Evolutionary conservation across 257 asterid species (phyloP).

Genomic region (Ehretia macrophylla): DNA sequence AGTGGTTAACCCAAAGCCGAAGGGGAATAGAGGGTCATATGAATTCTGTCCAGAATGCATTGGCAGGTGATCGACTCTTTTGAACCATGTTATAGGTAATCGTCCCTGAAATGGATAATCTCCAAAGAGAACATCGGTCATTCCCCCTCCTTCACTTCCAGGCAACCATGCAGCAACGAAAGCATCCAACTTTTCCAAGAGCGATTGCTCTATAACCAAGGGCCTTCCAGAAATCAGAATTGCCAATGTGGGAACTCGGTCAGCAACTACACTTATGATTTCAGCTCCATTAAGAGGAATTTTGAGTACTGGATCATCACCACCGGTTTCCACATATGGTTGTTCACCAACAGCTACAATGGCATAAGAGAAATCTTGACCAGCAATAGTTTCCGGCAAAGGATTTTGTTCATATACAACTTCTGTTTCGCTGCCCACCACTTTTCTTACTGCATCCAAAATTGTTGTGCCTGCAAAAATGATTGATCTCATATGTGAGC

Average conservation of each 20-base stretch:
- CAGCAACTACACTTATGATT: conserved; percentile 41
- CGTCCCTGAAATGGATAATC: conserved; percentile 67
- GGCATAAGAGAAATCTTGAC: conserved; percentile 52
- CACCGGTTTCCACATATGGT: conserved; percentile 69
- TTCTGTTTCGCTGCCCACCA: conserved; percentile 48
- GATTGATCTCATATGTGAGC: background rate
- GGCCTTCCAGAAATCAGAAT: conserved; percentile 82
- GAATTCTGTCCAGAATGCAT: conserved; percentile 42
- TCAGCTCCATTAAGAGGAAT: conserved; percentile 60
- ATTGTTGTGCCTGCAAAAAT: conserved; percentile 58
- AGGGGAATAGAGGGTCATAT: conserved; percentile 63
- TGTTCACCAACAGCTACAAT: conserved; percentile 76
- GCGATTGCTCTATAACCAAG: conserved; percentile 44
- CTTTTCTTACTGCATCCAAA: conserved; percentile 67
- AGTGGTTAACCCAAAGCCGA: conserved; percentile 60
- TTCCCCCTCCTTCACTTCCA: conserved; percentile 72
- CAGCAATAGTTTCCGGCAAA: conserved; percentile 31
- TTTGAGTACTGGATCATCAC: conserved; percentile 58
- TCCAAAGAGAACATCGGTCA: conserved; percentile 73
- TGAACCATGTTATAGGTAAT: conserved; percentile 72
- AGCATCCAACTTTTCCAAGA: conserved; percentile 57
- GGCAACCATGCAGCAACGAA: conserved; percentile 89
- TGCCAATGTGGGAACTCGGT: conserved; percentile 48
- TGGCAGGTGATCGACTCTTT: conserved; percentile 58
- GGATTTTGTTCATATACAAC: conserved; percentile 59